Conservation (phyloP, 495 filamentous ascomycete genomes). For the Filosporella fistucella region DNA sequence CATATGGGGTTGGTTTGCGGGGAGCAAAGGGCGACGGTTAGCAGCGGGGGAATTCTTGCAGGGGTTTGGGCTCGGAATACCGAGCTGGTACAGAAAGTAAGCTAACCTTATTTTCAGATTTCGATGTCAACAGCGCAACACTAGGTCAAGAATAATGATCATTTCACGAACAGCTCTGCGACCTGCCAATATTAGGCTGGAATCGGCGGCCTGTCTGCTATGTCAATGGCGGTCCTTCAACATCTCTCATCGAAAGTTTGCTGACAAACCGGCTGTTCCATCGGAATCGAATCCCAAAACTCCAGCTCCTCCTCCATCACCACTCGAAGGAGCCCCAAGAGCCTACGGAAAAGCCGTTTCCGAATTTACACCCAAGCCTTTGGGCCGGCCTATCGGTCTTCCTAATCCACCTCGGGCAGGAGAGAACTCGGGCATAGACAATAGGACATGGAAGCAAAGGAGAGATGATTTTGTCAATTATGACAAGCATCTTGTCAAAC, state of each 20-base stretch:
- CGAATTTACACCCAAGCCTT: conserved; percentile 60
- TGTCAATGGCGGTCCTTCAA: conserved; percentile 46
- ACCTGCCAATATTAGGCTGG: conserved; percentile 17
- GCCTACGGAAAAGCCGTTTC: conserved; percentile 51
- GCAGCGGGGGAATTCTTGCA: no score
- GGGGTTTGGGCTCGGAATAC: no score
- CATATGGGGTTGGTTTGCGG: conserved; percentile 15
- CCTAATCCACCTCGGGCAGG: conserved; percentile 63
- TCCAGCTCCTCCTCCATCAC: conserved; percentile 16
- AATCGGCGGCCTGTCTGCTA: conserved; percentile 30
- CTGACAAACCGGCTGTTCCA: conserved; percentile 27
- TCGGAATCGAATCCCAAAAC: conserved; percentile 2
- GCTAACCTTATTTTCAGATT: no score
- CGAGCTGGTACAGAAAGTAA: no score
- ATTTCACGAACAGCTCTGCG: conserved; percentile 13
- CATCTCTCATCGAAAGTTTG: conserved; percentile 35
- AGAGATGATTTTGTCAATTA: conserved; percentile 81
- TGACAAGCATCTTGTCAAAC: conserved; percentile 70
- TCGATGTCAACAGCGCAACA: no score
- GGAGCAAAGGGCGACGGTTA: conserved; percentile 5
- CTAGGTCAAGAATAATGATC: conserved; percentile 13
- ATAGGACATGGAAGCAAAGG: conserved; percentile 58
- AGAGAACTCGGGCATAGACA: conserved; percentile 76
- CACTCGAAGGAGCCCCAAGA: conserved; percentile 45
- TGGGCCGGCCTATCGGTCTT: conserved; percentile 80